Percentiles rank a stretch among this genome's conserved stretches.
Evolutionary conservation across 2,329 filamentous ascomycete genomes (phyloP).

Genomic region (Triangularia verruculosa): DNA sequence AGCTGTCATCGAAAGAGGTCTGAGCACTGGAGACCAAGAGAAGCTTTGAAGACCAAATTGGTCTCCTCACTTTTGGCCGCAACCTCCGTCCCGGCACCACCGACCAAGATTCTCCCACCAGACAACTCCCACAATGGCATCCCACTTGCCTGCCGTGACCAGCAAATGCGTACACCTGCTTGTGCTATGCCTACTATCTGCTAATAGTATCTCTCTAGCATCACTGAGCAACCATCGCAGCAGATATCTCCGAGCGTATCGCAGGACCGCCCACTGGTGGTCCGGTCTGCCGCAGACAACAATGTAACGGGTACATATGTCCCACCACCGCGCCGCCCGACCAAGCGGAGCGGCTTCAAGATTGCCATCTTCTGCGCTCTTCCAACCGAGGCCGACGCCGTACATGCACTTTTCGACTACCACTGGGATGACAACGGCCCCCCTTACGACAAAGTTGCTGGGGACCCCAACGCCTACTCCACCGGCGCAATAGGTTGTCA

Average conservation of each 20-base stretch:
- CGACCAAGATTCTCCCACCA: neutral
- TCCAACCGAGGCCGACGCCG: conserved; percentile 9
- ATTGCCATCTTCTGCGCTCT: conserved; percentile 19
- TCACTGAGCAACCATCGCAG: neutral
- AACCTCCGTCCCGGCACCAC: neutral
- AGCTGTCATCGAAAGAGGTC: no score
- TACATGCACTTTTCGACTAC: conserved; percentile 10
- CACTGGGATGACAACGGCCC: conserved; percentile 12
- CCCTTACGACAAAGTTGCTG: conserved; percentile 9
- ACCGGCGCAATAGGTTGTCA: conserved; percentile 7
- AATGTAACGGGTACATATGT: neutral
- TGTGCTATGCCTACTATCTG: neutral
- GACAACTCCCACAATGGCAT: neutral
- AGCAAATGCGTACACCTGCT: neutral
- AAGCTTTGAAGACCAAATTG: no score
- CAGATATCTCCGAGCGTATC: neutral
- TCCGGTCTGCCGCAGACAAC: neutral
- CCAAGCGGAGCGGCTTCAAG: conserved; percentile 11
- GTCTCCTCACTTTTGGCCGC: no score
- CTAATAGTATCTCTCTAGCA: neutral
- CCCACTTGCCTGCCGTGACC: neutral
- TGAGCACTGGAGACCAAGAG: no score
- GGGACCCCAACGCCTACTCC: conserved; percentile 10
- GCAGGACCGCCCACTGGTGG: neutral
- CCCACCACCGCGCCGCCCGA: conserved; percentile 5